phyloP scores from a whole-genome alignment of 2,329 filamentous ascomycete genomes.

The Sclerotinia sclerotiorum region DNA sequence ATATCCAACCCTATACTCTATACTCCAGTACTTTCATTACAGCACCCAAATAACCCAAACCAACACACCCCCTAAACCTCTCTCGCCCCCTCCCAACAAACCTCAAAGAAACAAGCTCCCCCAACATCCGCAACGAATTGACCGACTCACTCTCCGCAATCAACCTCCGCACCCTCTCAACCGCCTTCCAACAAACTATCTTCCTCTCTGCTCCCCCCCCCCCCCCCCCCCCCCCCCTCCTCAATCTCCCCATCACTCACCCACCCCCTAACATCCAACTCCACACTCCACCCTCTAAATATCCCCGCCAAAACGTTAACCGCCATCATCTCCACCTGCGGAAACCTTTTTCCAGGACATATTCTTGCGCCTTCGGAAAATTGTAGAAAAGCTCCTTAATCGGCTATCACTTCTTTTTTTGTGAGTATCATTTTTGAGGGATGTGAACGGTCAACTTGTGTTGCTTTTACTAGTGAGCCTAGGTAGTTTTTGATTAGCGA shows the following conservation, averaged over 20 bases:
- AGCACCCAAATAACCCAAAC: background rate
- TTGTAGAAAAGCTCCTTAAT: conserved; percentile 46
- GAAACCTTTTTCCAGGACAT: conserved; percentile 39
- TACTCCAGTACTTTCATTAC: background rate
- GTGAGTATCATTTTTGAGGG: conserved; percentile 41
- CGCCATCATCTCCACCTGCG: conserved; percentile 39
- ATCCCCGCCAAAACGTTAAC: conserved; percentile 29
- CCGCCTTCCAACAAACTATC: conserved; percentile 25
- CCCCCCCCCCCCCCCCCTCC: conserved; percentile 22
- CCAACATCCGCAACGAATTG: conserved; percentile 26
- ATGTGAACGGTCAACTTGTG: conserved; percentile 50
- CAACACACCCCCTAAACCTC: conserved; percentile 19
- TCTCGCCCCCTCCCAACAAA: conserved; percentile 28
- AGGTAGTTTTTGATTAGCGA: conserved; percentile 37
- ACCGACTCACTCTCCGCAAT: conserved; percentile 22
- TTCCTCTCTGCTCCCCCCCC: conserved; percentile 23
- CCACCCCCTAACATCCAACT: conserved; percentile 28
- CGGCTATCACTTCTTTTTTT: conserved; percentile 68
- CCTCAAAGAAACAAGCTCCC: conserved; percentile 25
- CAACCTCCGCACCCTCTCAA: conserved; percentile 23
- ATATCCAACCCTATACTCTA: background rate
- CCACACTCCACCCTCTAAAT: conserved; percentile 27
- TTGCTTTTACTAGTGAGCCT: conserved; percentile 45
- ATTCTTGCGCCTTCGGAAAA: conserved; percentile 42
- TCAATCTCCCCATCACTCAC: conserved; percentile 28